Evolutionary conservation across 2,329 filamentous ascomycete species (phyloP).

Genomic region (Lecanicillium sp.): DNA sequence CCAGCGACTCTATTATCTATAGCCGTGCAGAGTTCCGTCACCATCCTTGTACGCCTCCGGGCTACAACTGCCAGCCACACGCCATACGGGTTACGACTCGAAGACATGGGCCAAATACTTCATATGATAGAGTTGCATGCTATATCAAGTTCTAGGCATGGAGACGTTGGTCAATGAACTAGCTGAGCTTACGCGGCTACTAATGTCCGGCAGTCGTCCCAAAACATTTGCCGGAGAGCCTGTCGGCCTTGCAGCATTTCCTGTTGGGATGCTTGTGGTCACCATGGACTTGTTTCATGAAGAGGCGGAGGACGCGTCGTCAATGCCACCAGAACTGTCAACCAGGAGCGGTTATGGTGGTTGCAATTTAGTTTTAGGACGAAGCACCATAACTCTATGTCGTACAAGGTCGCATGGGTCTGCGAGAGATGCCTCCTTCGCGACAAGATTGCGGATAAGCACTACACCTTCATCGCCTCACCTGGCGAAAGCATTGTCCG

Average conservation of each 20-base stretch:
- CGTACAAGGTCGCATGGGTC: no score
- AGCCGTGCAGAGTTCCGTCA: background rate
- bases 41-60: no score
- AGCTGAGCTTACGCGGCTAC: no score
- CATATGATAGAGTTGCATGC: background rate
- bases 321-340: conserved; percentile 1
- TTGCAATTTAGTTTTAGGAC: conserved; percentile 4
- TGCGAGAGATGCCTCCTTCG: conserved; percentile 2
- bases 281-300: conserved; percentile 2
- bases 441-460: background rate
- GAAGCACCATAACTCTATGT: conserved; percentile 1
- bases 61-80: background rate
- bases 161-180: no score
- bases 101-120: conserved; percentile 4
- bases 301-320: conserved; percentile 2
- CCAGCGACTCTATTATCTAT: background rate
- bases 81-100: background rate
- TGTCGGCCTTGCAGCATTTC: no score
- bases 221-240: no score
- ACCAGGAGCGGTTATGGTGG: conserved; percentile 3
- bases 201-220: no score
- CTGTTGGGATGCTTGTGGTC: background rate
- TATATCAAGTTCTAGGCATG: no score
- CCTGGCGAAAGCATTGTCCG: conserved; percentile 1
- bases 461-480: conserved; percentile 1